Base-by-base conservation (phyloP, 306 rosid species). In the Quercus cerris region DNA sequence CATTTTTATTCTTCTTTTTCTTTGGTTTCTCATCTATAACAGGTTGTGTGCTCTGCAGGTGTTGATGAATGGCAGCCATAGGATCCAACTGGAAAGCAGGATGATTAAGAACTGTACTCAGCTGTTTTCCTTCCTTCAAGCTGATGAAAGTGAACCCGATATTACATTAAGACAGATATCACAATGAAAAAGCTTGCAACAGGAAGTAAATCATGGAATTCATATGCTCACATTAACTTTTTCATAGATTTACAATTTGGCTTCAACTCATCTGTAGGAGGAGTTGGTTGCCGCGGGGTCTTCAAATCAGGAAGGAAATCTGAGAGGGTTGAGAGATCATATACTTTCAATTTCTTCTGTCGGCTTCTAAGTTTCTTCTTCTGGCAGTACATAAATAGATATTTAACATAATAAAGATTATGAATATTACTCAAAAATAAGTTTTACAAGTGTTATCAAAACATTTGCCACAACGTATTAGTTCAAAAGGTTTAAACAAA, bases 271-370 rank as follows among this genome's bases (percentile, higher is more conserved):
- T 68, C 82, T 13, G 70, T 74, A 4, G 31, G 52, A 75, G 78
- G 52, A 75, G 78, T 18, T 56, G 82, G 79, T 75, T 75, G 79
- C 63, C 27, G 73, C 19, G 82, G 68, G 63, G 68, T 80, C 80
- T 85, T 85, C 77, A 89, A 67, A 75, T 89, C 88, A 8, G 97
- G 94, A 84, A 94, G 94, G 78, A 79, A 77, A 31, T 91, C 97
- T 6, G 85, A 25, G 64, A 94, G 89, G 41, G 92, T 20, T 30
- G 94, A 84, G 66, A 94, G 94, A 84, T 90, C 84, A 77, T 91
- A 93, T 23, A 90, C 94, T 74, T 91, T 91, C 88, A 91, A 83
- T 81, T 91, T 82, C 82, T 82, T 91, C 84, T 88, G 89, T 7
- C 91, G 88, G 44, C 95, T 90, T 71, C 90, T 78, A 23, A 71